Evolutionary conservation across 495 filamentous ascomycete species (phyloP).

Genomic region (Penicillium psychrofluorescens): DNA sequence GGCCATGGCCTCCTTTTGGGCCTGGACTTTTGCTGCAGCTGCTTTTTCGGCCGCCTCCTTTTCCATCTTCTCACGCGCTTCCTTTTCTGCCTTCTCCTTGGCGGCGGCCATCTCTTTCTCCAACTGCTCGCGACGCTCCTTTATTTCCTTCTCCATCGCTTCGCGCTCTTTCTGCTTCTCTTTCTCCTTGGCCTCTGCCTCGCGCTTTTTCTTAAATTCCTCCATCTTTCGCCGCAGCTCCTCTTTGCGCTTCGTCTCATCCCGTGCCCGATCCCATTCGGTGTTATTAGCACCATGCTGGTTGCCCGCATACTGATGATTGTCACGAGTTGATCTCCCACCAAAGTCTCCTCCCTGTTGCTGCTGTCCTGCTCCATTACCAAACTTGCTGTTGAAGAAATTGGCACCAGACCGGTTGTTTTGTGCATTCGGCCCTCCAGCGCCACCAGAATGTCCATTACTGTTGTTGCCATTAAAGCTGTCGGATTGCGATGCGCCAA

Average conservation of each 20-base stretch:
- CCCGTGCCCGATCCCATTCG: constrained; percentile 63
- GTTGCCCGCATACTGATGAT: constrained; percentile 23
- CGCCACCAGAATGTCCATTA: not conserved
- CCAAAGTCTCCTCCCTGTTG: constrained; percentile 20
- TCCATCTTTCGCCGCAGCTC: constrained; percentile 53
- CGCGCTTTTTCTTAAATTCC: constrained; percentile 52
- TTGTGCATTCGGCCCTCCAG: constrained; percentile 11
- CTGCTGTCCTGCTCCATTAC: constrained; percentile 13
- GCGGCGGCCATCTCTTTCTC: constrained; percentile 42
- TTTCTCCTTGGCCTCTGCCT: constrained; percentile 35
- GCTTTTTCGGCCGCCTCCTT: constrained; percentile 36
- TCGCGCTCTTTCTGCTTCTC: constrained; percentile 40
- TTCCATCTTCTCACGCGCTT: constrained; percentile 36
- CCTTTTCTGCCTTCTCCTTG: constrained; percentile 37
- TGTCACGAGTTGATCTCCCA: constrained; percentile 19
- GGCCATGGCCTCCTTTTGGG: constrained; percentile 41
- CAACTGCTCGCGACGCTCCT: constrained; percentile 40
- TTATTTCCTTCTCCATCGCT: constrained; percentile 43
- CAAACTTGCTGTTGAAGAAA: not conserved
- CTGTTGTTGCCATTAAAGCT: constrained; percentile 8
- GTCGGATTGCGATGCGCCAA: constrained; percentile 58
- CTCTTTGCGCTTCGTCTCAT: constrained; percentile 53
- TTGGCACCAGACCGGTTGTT: constrained; percentile 11
- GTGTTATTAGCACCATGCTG: constrained; percentile 30
- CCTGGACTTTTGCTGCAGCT: constrained; percentile 34